phyloP scores from a whole-genome alignment of 768 basidiomycete genomes.

The Phaffia tasmanica region DNA sequence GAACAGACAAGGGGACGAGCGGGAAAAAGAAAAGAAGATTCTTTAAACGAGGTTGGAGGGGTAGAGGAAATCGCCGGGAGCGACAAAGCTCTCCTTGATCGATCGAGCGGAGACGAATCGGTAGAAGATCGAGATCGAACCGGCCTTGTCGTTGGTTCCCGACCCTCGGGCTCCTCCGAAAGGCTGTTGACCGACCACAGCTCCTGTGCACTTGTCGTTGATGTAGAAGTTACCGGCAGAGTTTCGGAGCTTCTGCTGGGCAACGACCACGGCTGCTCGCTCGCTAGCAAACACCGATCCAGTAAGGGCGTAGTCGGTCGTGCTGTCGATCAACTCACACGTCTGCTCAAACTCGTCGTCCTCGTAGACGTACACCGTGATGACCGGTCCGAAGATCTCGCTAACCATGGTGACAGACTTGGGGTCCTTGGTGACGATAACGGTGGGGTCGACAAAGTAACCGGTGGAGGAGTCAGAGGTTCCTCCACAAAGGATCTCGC shows the following conservation, averaged over 20 bases:
- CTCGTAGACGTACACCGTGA: conserved; percentile 72
- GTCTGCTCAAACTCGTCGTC: conserved; percentile 79
- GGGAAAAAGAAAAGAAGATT: too few relatives aligned
- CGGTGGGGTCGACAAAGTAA: conserved; percentile 86
- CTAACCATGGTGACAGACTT: conserved; percentile 58
- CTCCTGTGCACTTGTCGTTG: conserved; percentile 72
- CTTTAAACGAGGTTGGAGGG: conserved; percentile 67
- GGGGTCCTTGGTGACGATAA: conserved; percentile 85
- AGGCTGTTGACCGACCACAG: conserved; percentile 95
- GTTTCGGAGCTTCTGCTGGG: conserved; percentile 73
- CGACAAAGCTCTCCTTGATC: conserved; percentile 95
- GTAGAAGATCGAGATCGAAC: conserved; percentile 63
- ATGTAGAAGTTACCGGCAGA: conserved; percentile 65
- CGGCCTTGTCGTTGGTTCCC: conserved; percentile 98
- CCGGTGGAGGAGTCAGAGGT: conserved; percentile 77
- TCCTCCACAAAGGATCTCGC: conserved; percentile 79
- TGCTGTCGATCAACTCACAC: conserved; percentile 70
- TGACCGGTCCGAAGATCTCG: conserved; percentile 82
- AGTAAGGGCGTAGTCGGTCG: conserved; percentile 84
- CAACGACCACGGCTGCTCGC: conserved; percentile 64
- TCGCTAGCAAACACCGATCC: conserved; percentile 81
- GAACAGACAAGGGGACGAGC: too few relatives aligned
- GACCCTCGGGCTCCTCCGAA: conserved; percentile 88
- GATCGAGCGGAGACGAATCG: conserved; percentile 63
- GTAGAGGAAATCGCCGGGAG: conserved; percentile 66